Base-by-base conservation (phyloP, 768 basidiomycete genomes). In the Boletus reticulatus region DNA sequence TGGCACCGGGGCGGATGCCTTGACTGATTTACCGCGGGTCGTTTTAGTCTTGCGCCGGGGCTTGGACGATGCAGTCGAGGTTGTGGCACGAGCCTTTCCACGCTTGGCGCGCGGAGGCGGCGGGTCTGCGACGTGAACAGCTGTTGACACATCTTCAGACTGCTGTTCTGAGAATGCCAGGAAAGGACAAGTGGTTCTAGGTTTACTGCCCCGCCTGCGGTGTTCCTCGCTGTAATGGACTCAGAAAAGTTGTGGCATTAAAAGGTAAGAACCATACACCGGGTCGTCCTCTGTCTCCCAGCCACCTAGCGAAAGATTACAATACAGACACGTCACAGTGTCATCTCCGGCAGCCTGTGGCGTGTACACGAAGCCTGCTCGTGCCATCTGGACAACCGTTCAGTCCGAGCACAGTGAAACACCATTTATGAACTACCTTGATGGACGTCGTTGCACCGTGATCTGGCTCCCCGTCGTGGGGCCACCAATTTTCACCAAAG, bases 261-360 rank as follows among this genome's bases (percentile, higher is more conserved):
- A 20, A 29, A 37, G 19, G 42, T 37, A 47, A 16, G 59, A 32
- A n/a, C 16, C 89, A 55, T 71, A 97, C 95, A 86, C 67, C 14
- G 95, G 95, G 71, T 95, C 86, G 68, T 98, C 95, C 14, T 82
- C 83, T 29, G 79, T 75, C 42, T 94, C 91, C 95, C 95, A 98
- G 1, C 90, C 92, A 52, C 85, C 85, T 4, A 96, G 81, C 2
- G 84, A 79, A 34, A 87, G 76, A 43, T 85, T 78, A 67, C 95
- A 98, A 65, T 94, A 94, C 6, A 94, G 75, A 71, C 95, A 98
- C 1, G 85, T 85, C 0, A 84, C 92, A 1, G 85, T 83, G 69
- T 98, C 95, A 61, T 92, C 88, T 4, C 80, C 86, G 2, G 75
- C 63, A 13, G 76, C 72, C 53, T 85, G 81, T 2, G 93, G 90